phyloP scores from a whole-genome alignment of 257 asterid genomes.

The Handroanthus guayacan region DNA sequence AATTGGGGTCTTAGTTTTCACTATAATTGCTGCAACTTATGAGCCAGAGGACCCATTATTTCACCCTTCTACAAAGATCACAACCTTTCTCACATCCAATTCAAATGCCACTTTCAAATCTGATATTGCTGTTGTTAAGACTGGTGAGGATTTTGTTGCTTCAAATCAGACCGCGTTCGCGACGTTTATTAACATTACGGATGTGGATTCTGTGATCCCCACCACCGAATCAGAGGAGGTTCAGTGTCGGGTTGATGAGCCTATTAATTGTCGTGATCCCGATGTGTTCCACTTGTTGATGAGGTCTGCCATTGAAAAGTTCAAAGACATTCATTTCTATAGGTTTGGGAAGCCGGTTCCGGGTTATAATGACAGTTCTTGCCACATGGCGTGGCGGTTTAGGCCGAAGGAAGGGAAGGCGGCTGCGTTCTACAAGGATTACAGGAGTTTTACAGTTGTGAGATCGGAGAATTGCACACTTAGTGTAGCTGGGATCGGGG shows the following conservation, averaged over 20 bases:
- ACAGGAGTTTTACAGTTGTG: conserved; percentile 66
- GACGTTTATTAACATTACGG: conserved; percentile 76
- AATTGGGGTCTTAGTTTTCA: conserved; percentile 79
- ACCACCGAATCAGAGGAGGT: conserved; percentile 24
- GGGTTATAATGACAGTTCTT: conserved; percentile 63
- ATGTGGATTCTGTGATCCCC: conserved; percentile 58
- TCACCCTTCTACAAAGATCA: conserved; percentile 86
- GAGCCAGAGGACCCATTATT: conserved; percentile 94
- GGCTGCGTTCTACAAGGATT: conserved; percentile 85
- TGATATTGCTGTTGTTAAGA: conserved; percentile 74
- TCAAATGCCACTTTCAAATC: conserved; percentile 86
- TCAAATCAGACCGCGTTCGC: conserved; percentile 77
- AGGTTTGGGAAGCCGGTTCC: conserved; percentile 88
- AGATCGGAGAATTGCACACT: conserved; percentile 77
- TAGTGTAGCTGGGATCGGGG: conserved; percentile 74
- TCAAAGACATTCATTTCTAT: conserved; percentile 76
- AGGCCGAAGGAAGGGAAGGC: conserved; percentile 95
- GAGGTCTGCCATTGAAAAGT: conserved; percentile 81
- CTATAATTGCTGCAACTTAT: conserved; percentile 89
- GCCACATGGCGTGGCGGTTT: conserved; percentile 99
- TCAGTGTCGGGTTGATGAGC: conserved; percentile 62
- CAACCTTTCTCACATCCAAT: conserved; percentile 76
- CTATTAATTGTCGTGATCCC: conserved; percentile 78
- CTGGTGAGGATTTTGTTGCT: conserved; percentile 92
- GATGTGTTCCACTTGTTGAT: conserved; percentile 89